Evolutionary conservation across 164 flowering plant genomes (phyloP).

Genomic region (Aristolochia fimbriata): DNA sequence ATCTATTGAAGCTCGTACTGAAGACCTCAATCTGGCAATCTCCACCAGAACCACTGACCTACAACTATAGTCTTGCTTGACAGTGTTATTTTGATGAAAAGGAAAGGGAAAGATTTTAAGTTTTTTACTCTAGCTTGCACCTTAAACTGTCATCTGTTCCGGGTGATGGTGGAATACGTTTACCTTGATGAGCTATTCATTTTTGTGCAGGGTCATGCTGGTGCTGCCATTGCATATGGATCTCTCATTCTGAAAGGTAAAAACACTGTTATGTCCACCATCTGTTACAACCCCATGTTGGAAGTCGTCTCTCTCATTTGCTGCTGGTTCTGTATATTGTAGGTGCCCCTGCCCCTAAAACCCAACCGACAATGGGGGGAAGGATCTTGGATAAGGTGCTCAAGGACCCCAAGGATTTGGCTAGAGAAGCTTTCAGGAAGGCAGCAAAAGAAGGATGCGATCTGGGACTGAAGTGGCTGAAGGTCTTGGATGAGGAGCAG

Average conservation of each 20-base stretch:
- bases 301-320: not conserved
- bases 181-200: not conserved
- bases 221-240: conserved; percentile 94
- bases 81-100: no score
- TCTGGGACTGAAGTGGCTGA: conserved; percentile 80
- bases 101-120: no score
- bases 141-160: no score
- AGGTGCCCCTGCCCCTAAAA: conserved; percentile 75
- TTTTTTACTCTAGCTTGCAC: no score
- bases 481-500: conserved; percentile 55
- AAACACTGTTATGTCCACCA: not conserved
- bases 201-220: conserved; percentile 78
- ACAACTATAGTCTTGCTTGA: no score
- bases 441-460: conserved; percentile 81
- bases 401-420: conserved; percentile 41
- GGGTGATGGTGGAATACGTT: no score
- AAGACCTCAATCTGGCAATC: no score
- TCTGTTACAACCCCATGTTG: not conserved
- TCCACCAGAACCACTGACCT: no score
- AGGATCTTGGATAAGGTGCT: conserved; percentile 5
- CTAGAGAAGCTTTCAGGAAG: conserved; percentile 55
- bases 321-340: not conserved
- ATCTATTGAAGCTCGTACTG: no score
- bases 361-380: no score
- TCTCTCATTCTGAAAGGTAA: conserved; percentile 85